These are phyloP conservation scores for Fomitopsis schrenkii DNA, from an alignment of 1,284 basidiomycete genomes.

Conservation along the genomic window DNA sequence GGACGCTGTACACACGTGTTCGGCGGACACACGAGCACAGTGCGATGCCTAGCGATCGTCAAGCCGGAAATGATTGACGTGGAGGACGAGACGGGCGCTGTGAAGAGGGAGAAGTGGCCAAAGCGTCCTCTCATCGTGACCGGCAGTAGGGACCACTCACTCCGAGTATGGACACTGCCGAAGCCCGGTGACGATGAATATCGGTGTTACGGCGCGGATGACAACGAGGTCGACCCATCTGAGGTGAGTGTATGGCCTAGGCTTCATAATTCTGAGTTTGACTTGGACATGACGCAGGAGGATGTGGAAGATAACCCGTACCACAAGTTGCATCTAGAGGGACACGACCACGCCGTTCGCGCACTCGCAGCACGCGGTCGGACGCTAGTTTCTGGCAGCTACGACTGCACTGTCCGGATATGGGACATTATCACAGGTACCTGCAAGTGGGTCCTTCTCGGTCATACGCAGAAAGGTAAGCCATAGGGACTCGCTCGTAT, in stretches of 20 bases:
- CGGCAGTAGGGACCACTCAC: conserved; percentile 86
- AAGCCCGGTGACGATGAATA: conserved; percentile 74
- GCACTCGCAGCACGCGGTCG: conserved; percentile 88
- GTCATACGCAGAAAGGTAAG: conserved; percentile 89
- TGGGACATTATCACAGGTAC: conserved; percentile 93
- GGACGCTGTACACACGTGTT: conserved; percentile 87
- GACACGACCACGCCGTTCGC: conserved; percentile 88
- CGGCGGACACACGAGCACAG: conserved; percentile 91
- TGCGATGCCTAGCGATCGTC: conserved; percentile 86
- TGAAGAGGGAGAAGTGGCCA: conserved; percentile 73
- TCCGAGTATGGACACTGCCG: conserved; percentile 89
- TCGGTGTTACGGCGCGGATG: conserved; percentile 66
- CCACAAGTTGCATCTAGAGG: conserved; percentile 79
- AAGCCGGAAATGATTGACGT: conserved; percentile 80
- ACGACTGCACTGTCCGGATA: conserved; percentile 89
- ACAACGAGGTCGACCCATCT: conserved; percentile 60
- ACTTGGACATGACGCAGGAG: conserved; percentile 35
- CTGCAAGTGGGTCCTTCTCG: conserved; percentile 76
- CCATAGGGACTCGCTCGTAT: neutral
- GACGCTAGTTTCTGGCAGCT: conserved; percentile 91
- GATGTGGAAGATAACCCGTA: conserved; percentile 87
- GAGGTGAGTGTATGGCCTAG: conserved; percentile 43
- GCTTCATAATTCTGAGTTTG: neutral
- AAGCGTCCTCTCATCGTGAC: conserved; percentile 89
- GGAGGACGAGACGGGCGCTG: conserved; percentile 53